These are phyloP conservation scores for Talaromyces amestolkiae DNA, from an alignment of 2,329 filamentous ascomycete genomes.

Conservation along the genomic window DNA sequence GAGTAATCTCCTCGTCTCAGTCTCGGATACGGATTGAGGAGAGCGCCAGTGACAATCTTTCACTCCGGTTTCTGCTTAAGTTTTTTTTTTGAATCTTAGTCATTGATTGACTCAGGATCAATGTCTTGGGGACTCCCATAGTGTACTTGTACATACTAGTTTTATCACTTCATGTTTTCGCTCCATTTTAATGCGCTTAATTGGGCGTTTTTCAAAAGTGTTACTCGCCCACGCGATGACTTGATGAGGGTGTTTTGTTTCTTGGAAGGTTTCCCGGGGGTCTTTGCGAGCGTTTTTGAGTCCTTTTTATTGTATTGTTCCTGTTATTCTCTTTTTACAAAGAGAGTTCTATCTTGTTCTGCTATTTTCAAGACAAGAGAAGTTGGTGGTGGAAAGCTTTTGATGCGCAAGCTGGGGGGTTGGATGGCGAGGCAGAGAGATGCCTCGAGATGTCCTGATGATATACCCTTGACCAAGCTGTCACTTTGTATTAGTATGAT, in stretches of 20 bases:
- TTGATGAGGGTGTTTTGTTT: conserved; percentile 21
- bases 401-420: conserved; percentile 8
- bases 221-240: conserved; percentile 17
- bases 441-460: conserved; percentile 1
- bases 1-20: conserved; percentile 35
- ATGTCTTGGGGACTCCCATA: neutral
- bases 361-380: neutral
- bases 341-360: neutral
- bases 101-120: neutral
- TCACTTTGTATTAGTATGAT: conserved; percentile 17
- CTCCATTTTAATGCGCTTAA: conserved; percentile 10
- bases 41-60: no score
- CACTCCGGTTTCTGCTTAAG: neutral
- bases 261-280: conserved; percentile 16
- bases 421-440: neutral
- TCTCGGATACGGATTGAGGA: no score
- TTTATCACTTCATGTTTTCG: conserved; percentile 13
- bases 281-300: conserved; percentile 18
- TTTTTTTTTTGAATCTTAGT: neutral
- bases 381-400: conserved; percentile 1
- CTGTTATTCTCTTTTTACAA: neutral
- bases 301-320: neutral
- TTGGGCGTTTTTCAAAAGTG: conserved; percentile 17
- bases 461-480: conserved; percentile 14
- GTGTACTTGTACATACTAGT: conserved; percentile 4